These are phyloP conservation scores for Cronartium quercuum DNA, from an alignment of 1,284 basidiomycete species.

Conservation along the genomic window DNA sequence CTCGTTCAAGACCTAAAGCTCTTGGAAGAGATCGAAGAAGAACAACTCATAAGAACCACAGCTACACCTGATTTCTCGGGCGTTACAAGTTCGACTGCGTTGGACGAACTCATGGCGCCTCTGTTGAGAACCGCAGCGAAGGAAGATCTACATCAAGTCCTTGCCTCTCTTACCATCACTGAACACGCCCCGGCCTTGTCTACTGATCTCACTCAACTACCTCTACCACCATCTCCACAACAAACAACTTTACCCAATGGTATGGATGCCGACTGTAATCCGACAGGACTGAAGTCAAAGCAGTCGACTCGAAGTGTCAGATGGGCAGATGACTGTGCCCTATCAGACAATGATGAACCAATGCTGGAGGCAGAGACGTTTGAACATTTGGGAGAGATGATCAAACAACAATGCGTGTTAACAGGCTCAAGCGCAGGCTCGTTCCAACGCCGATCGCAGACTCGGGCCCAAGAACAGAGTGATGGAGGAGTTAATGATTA, in stretches of 20 bases:
- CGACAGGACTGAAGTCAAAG: not conserved
- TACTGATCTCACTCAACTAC: not conserved
- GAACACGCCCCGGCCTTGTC: not conserved
- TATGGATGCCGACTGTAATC: not conserved
- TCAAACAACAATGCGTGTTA: conserved; percentile 8
- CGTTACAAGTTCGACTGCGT: not conserved
- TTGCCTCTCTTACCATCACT: not conserved
- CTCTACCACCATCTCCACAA: not conserved
- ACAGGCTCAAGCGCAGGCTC: not conserved
- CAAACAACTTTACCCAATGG: not conserved
- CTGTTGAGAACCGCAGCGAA: not conserved
- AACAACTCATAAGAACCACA: not conserved
- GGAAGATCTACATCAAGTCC: not conserved
- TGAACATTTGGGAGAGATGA: not conserved
- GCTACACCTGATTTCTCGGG: not conserved
- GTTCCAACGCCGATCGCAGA: not conserved
- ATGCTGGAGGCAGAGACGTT: conserved; percentile 3
- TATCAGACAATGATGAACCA: not conserved
- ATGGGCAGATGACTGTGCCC: not conserved
- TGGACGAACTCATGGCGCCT: not conserved
- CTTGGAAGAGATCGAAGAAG: conserved; percentile 13
- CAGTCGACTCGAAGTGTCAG: not conserved
- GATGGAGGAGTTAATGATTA: not conserved
- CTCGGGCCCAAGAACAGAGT: not conserved
- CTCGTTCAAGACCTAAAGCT: not conserved